These are phyloP conservation scores for Entonaema liquescens DNA, from an alignment of 495 filamentous ascomycete genomes.

Conservation along the genomic window DNA sequence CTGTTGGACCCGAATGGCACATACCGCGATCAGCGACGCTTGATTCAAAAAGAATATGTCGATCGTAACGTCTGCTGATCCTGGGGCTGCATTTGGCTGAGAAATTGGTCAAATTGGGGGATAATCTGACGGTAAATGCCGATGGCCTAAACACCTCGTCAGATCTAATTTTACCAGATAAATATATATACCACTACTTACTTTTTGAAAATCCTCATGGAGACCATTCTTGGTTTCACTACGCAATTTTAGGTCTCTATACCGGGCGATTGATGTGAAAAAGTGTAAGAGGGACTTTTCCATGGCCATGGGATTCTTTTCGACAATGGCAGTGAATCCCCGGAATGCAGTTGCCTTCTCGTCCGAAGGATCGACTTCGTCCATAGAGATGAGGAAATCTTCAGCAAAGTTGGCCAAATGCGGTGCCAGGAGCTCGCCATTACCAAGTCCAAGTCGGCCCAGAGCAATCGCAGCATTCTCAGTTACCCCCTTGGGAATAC, in stretches of 20 bases:
- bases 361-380: conserved; percentile 84
- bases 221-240: conserved; percentile 57
- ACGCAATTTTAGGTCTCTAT: conserved; percentile 64
- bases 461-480: conserved; percentile 96
- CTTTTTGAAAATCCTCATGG: conserved; percentile 58
- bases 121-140: conserved; percentile 86
- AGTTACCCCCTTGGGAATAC: conserved; percentile 88
- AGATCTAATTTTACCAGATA: conserved; percentile 14
- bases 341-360: conserved; percentile 95
- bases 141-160: conserved; percentile 65
- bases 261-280: conserved; percentile 84
- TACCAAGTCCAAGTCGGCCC: conserved; percentile 87
- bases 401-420: conserved; percentile 82
- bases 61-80: conserved; percentile 65
- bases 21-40: background rate
- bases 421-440: conserved; percentile 77
- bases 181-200: conserved; percentile 23
- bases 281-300: conserved; percentile 83
- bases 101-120: conserved; percentile 81
- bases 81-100: conserved; percentile 69
- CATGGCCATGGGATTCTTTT: conserved; percentile 90
- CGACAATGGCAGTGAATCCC: conserved; percentile 85
- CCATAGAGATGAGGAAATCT: conserved; percentile 82
- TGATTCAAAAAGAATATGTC: conserved; percentile 38
- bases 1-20: background rate